Conservation (phyloP, 768 basidiomycete species). For the Boletus rubroflammeus region DNA sequence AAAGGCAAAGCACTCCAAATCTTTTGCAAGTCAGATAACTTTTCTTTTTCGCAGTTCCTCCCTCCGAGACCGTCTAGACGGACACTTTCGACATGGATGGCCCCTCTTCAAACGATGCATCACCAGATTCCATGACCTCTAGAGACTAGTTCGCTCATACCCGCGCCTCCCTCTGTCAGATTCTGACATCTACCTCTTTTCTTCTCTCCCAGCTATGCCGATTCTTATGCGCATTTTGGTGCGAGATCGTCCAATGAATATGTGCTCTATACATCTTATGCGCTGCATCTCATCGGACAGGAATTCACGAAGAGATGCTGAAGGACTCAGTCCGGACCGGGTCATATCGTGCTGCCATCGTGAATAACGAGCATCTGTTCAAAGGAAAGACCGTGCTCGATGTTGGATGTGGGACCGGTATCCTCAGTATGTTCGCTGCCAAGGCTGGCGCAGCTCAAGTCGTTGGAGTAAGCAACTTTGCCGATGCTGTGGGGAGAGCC, state of each 20-base stretch:
- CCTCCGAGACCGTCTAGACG: not conserved
- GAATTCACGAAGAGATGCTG: conserved; percentile 99
- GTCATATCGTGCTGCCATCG: conserved; percentile 91
- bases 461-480: conserved; percentile 65
- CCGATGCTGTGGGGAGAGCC: not conserved
- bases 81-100: conserved; percentile 24
- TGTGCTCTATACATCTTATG: conserved; percentile 2
- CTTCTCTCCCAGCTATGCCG: conserved; percentile 71
- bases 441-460: conserved; percentile 94
- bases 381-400: conserved; percentile 96
- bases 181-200: conserved; percentile 38
- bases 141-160: conserved; percentile 75
- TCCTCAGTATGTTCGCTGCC: conserved; percentile 96
- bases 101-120: conserved; percentile 24
- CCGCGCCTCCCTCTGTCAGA: conserved; percentile 25
- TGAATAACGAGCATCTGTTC: conserved; percentile 94
- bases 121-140: conserved; percentile 66
- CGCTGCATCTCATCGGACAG: conserved; percentile 37
- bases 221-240: conserved; percentile 97
- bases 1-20: not conserved
- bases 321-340: conserved; percentile 95
- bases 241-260: conserved; percentile 20
- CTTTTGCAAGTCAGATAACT: not conserved
- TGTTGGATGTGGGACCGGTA: conserved; percentile 98
- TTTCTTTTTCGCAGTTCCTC: not conserved